Base-by-base conservation (phyloP, 768 basidiomycete species). In the Mycena indigotica region DNA sequence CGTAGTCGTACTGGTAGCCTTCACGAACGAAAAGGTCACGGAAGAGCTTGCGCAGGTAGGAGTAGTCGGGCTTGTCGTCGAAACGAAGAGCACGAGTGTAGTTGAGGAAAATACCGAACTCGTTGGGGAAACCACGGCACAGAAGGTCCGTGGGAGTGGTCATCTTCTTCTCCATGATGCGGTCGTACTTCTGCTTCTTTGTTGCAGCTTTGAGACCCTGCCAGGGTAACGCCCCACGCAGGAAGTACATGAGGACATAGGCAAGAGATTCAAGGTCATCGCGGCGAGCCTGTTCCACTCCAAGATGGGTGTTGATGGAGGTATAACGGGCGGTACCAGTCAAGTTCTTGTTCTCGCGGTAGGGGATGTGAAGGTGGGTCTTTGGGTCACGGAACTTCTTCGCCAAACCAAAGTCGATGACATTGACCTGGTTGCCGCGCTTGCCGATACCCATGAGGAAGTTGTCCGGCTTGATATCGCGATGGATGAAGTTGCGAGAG, bases 141-240 rank as follows among this genome's bases (percentile, higher is more conserved):
- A 99, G 86, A 57, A 96, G 81, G 72, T 98, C 95, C 50, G 93
- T 95, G 15, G 95, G 93, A 0, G 95, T 97, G 32, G 97, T 98
- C 95, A 99, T 98, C 86, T 99, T 99, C 86, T 99, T 99, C 79
- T 99, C 97, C 97, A 99, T 99, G 80, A 99, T 99, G 59, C 97
- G 89, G 76, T 98, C 97, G 75, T 98, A 98, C 80, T 99, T 99
- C 83, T 99, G 97, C 86, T 99, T 99, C 93, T 99, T 99, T 58
- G 97, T 99, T 38, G 96, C 96, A 58, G 97, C 97, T 80, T 99
- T 99, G 72, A 99, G 86, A 58, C 97, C 97, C 75, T 99, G 97
- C 96, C 96, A 99, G 28, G 96, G 96, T 41, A 99, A 85, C 55
- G 93, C 89, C 49, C 96, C 97, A 63, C 96, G 94, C 63, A 99